These are phyloP conservation scores for Isoetes engelmannii DNA, from an alignment of 83 land plant genomes.

Conservation along the genomic window DNA sequence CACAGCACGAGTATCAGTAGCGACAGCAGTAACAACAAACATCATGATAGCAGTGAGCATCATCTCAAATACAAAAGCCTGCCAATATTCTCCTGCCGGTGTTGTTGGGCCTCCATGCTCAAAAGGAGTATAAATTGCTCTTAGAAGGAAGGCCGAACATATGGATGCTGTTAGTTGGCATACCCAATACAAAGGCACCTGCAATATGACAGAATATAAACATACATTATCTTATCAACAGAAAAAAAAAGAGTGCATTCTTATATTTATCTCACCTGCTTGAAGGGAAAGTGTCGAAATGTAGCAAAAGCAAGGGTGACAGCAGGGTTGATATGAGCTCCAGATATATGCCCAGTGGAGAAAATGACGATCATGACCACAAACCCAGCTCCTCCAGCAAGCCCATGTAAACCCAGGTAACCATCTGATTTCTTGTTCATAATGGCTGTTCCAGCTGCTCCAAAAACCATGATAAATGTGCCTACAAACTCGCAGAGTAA, in stretches of 20 bases:
- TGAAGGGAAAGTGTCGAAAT: conserved; percentile 72
- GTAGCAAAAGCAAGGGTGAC: conserved; percentile 76
- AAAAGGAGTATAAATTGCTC: conserved; percentile 40
- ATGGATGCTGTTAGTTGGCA: conserved; percentile 63
- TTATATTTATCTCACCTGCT: conserved; percentile 32
- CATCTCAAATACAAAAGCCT: conserved; percentile 65
- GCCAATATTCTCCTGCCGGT: conserved; percentile 36
- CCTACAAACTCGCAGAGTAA: conserved; percentile 48
- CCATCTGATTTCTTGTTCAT: conserved; percentile 67
- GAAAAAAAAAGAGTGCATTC: too few species aligned
- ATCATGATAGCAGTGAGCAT: conserved; percentile 21
- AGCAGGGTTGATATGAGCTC: conserved; percentile 79
- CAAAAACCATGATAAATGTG: conserved; percentile 67
- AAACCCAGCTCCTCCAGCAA: conserved; percentile 54
- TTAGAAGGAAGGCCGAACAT: conserved; percentile 49
- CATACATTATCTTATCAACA: too few species aligned
- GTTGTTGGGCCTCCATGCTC: conserved; percentile 66
- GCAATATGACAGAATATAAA: background rate
- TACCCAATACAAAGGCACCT: conserved; percentile 64
- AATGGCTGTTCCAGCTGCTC: conserved; percentile 51
- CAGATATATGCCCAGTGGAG: conserved; percentile 82
- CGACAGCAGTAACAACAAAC: conserved; percentile 59
- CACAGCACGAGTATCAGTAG: conserved; percentile 55
- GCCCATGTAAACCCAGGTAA: conserved; percentile 42
- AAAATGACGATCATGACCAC: conserved; percentile 70